A percentile compares a stretch with the other conserved stretches of the same genome.
phyloP scores from a whole-genome alignment of 2,329 filamentous ascomycete species.

The Fulvia fulva region DNA sequence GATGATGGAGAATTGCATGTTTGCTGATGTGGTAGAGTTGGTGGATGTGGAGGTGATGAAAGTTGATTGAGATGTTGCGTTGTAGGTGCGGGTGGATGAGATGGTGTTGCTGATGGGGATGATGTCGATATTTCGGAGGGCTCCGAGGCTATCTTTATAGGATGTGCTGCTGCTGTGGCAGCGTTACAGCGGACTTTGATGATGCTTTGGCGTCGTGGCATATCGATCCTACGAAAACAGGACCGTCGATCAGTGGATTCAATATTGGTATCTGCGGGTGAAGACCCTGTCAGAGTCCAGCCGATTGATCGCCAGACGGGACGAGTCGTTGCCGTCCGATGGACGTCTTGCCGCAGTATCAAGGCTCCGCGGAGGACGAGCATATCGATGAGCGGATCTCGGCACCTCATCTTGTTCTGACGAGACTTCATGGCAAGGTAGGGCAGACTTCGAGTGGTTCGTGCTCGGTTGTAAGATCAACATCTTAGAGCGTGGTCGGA shows the following conservation, averaged over 20 bases:
- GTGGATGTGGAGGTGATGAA: background rate
- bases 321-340: background rate
- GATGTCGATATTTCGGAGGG: background rate
- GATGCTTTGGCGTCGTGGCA: background rate
- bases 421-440: too few relatives aligned
- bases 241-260: background rate
- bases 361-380: background rate
- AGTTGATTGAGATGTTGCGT: background rate
- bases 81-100: background rate
- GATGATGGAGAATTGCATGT: slow-evolving; percentile 3
- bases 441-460: too few relatives aligned
- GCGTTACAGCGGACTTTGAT: background rate
- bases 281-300: background rate
- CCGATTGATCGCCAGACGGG: background rate
- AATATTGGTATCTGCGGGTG: background rate
- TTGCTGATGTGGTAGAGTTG: background rate
- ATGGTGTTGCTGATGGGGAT: background rate
- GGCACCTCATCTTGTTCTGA: too few relatives aligned
- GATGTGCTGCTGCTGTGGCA: too few relatives aligned
- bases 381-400: background rate
- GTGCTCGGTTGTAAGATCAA: too few relatives aligned
- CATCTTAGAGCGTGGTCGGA: too few relatives aligned
- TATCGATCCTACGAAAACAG: background rate
- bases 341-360: background rate
- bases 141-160: background rate